Percentiles rank a stretch among this genome's conserved stretches.
phyloP scores from a whole-genome alignment of 352 stramenopile genomes.

The Phytophthora chlamydospora region DNA sequence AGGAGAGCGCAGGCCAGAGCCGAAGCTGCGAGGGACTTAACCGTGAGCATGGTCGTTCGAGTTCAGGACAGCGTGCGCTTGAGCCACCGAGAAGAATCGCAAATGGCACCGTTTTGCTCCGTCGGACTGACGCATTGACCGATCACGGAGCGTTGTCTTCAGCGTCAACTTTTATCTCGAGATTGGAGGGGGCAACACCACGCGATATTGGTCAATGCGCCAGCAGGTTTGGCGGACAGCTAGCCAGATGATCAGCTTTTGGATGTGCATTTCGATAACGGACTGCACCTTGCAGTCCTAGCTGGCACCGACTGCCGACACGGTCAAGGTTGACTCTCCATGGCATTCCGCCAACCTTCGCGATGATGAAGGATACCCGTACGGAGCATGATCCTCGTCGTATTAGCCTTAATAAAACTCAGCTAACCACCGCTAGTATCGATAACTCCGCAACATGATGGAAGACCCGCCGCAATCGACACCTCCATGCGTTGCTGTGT shows the following conservation, averaged over 20 bases:
- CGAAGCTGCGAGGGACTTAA: slow-evolving; percentile 27
- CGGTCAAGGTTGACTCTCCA: background rate
- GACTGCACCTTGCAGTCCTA: background rate
- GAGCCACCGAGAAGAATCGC: slow-evolving; percentile 11
- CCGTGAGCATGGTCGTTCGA: slow-evolving; percentile 21
- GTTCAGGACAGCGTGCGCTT: background rate
- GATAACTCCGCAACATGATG: background rate
- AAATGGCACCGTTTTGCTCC: slow-evolving; percentile 13
- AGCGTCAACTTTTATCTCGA: background rate
- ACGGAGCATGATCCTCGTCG: no score
- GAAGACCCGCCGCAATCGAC: background rate
- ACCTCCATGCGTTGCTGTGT: background rate
- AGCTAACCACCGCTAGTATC: no score
- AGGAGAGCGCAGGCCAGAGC: slow-evolving; percentile 23
- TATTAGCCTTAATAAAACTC: no score
- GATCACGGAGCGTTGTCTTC: background rate
- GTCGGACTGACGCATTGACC: slow-evolving; percentile 1
- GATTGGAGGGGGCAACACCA: slow-evolving; percentile 9
- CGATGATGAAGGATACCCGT: no score
- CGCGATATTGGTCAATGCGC: background rate
- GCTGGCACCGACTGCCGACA: slow-evolving; percentile 1
- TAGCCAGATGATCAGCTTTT: slow-evolving; percentile 10
- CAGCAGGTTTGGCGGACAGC: slow-evolving; percentile 10
- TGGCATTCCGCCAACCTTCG: no score
- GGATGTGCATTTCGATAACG: slow-evolving; percentile 9